Evolutionary conservation across 441 rosid genomes (phyloP).

Genomic region (Bocquillonia castaneifolia): DNA sequence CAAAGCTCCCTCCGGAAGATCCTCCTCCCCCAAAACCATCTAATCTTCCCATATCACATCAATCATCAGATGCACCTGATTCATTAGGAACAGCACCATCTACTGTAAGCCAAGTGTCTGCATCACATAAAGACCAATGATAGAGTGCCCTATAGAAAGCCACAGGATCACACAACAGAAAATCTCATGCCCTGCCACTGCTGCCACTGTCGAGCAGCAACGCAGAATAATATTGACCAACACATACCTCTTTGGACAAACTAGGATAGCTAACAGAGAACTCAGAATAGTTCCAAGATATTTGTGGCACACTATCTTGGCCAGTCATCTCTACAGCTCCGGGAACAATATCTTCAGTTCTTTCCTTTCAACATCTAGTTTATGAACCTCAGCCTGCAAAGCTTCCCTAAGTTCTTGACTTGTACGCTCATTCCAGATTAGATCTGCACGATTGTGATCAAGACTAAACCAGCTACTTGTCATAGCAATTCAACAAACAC

Average conservation of each 20-base stretch:
- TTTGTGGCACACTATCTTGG: conserved; percentile 74
- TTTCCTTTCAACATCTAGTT: conserved; percentile 95
- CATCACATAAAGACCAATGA: conserved; percentile 98
- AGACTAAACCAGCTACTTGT: conserved; percentile 97
- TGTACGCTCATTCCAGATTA: conserved; percentile 98
- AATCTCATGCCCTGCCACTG: conserved; percentile 90
- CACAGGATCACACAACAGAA: conserved; percentile 95
- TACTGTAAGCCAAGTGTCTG: conserved; percentile 90
- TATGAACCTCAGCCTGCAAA: conserved; percentile 97
- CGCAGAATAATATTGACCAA: conserved; percentile 98
- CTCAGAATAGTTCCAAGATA: conserved; percentile 99
- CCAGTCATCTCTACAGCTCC: conserved; percentile 56
- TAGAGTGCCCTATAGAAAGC: conserved; percentile 98
- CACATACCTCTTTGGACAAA: conserved; percentile 98
- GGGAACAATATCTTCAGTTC: conserved; percentile 94
- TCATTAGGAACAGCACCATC: conserved; percentile 98
- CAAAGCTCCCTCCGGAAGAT: conserved; percentile 97
- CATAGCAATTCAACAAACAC: conserved; percentile 97
- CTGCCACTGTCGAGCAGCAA: conserved; percentile 94
- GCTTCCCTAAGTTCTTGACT: conserved; percentile 98
- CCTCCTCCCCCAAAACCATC: conserved; percentile 99
- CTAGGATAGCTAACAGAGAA: conserved; percentile 87
- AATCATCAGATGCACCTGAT: conserved; percentile 92
- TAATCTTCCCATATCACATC: conserved; percentile 98
- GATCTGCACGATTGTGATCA: conserved; percentile 99